phyloP scores from a whole-genome alignment of 2,329 filamentous ascomycete species.

The Exophiala lecanii-corni region DNA sequence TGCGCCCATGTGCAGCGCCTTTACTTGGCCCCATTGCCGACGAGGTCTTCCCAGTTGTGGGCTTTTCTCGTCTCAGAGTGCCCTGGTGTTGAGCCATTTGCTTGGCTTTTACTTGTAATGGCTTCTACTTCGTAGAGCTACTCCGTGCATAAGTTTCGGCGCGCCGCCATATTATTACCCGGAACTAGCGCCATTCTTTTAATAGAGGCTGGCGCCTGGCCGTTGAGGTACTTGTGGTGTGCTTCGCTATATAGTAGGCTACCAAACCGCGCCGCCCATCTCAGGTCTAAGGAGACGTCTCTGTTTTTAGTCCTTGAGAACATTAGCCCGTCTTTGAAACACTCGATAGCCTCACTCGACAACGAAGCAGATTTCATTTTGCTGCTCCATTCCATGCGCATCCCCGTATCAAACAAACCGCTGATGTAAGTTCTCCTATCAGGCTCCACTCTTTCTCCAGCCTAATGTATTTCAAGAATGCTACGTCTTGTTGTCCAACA shows the following conservation, averaged over 20 bases:
- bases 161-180: not conserved
- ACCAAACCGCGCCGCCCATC: not conserved
- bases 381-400: not conserved
- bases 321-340: not conserved
- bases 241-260: not conserved
- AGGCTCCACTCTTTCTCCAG: not conserved
- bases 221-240: not conserved
- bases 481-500: not conserved
- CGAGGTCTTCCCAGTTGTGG: not conserved
- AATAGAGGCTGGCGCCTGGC: not conserved
- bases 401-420: not conserved
- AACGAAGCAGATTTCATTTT: not conserved
- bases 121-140: not conserved
- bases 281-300: not conserved
- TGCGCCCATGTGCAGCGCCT: not conserved
- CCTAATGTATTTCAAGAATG: not conserved
- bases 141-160: not conserved
- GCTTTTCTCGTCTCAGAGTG: not conserved
- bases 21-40: not conserved
- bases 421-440: not conserved
- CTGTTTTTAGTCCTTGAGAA: not conserved
- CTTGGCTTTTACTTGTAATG: not conserved
- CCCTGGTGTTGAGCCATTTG: not conserved
- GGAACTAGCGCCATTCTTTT: not conserved
- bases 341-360: not conserved